Evolutionary conservation across 176 grass and related monocot species (phyloP), one percentile per base, ranked within the genome.

Genomic region (Phoenix roebelenii): DNA sequence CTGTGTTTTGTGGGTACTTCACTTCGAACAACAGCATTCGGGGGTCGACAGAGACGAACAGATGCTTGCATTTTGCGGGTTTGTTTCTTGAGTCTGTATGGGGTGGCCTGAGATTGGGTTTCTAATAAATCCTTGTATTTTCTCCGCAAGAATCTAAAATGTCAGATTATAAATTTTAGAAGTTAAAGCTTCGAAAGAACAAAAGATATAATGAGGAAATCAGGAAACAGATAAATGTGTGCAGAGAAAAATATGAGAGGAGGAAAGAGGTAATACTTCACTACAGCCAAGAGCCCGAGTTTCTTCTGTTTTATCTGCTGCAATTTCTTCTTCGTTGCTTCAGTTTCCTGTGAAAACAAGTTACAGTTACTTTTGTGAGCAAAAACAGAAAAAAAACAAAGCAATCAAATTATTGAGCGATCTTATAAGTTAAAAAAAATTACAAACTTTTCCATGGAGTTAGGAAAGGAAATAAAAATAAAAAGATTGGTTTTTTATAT

Each of bases 141-240:
- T 62, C 59, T 80, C 66, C 52, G 67, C 65, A 96, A 73, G 59
- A 96, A 90, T 64, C 87, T 90, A 68, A 12, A 50, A 69, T 16
- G 16, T 49, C 10, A n/a, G 22, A 49, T 52, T 58, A 44, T 15
- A 59, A 52, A 18, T 49, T 6, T 25, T 30, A 25, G 2, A 7
- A 14, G 52, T 60, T 44, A 35, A 55, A 16, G 30, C 35, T 39
- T 35, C 22, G 22, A 3, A 24, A 58, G 24, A 30, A 61, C 3
- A 25, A n/a, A 15, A 25, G 23, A 25, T 35, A 18, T 5, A 55
- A 49, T n/a, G 49, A 54, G 5, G 18, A 55, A 7, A 25, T 70
- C 22, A 39, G 35, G 48, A 16, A 25, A n/a, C 25, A 16, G 20
- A 55, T 25, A 53, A 60, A 17, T 44, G 10, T 44, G 35, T 14